Conservation (phyloP, 2,329 filamentous ascomycete genomes). For the Emericellopsis cladophorae region DNA sequence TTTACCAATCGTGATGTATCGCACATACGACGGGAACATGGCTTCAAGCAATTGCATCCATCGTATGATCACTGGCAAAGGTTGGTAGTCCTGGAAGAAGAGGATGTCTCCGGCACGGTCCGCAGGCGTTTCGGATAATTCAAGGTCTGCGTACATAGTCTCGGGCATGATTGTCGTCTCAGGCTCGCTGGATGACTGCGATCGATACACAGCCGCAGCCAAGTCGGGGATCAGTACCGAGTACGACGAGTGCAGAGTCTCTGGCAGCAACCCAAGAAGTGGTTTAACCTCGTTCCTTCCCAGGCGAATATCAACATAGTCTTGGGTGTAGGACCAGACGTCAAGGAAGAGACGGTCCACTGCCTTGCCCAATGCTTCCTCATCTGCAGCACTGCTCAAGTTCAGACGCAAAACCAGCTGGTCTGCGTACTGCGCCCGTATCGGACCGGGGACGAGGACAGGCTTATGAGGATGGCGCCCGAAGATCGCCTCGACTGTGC, state of each 20-base stretch:
- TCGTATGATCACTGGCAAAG: constrained; percentile 65
- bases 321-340: constrained; percentile 73
- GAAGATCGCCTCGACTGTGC: constrained; percentile 35
- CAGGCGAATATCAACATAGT: constrained; percentile 77
- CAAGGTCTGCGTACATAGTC: constrained; percentile 1
- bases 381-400: constrained; percentile 55
- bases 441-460: constrained; percentile 13
- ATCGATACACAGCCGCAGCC: constrained; percentile 59
- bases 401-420: constrained; percentile 89
- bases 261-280: constrained; percentile 65
- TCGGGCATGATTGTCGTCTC: background rate
- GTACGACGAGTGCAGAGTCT: constrained; percentile 58
- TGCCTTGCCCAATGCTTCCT: constrained; percentile 58
- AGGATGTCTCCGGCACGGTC: constrained; percentile 46
- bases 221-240: constrained; percentile 70
- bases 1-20: constrained; percentile 64
- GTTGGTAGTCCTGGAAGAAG: constrained; percentile 90
- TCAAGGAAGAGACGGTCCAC: constrained; percentile 69
- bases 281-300: constrained; percentile 65
- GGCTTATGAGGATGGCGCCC: constrained; percentile 25
- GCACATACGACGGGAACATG: constrained; percentile 75
- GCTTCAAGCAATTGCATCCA: constrained; percentile 88
- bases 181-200: constrained; percentile 9
- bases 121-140: background rate
- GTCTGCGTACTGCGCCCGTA: constrained; percentile 49